phyloP scores from a whole-genome alignment of 352 stramenopile genomes.

The Phytophthora vignae region DNA sequence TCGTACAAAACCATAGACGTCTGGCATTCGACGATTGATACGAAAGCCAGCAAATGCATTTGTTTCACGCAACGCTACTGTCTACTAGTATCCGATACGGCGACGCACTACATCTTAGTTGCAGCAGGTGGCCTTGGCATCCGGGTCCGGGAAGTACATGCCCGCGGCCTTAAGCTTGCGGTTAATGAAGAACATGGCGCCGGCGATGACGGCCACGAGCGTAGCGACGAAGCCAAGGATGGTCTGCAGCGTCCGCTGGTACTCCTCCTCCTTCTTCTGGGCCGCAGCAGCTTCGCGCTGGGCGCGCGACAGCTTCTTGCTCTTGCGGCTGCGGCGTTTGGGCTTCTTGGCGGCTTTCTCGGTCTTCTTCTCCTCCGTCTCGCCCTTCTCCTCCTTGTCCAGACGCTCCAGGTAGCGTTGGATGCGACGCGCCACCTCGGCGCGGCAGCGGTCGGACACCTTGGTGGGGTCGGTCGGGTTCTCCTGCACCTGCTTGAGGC shows the following conservation, averaged over 20 bases:
- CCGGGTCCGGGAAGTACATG: slow-evolving; percentile 80
- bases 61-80: slow-evolving; percentile 27
- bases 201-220: slow-evolving; percentile 60
- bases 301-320: slow-evolving; percentile 65
- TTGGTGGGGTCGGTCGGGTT: slow-evolving; percentile 69
- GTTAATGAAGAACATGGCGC: slow-evolving; percentile 78
- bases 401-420: slow-evolving; percentile 69
- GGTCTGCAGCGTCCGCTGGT: slow-evolving; percentile 71
- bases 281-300: slow-evolving; percentile 61
- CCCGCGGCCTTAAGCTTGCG: slow-evolving; percentile 85
- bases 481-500: slow-evolving; percentile 73
- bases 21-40: slow-evolving; percentile 12
- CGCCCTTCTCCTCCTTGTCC: slow-evolving; percentile 43
- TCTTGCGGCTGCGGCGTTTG: slow-evolving; percentile 75
- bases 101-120: slow-evolving; percentile 31
- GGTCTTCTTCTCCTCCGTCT: slow-evolving; percentile 40
- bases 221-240: slow-evolving; percentile 79
- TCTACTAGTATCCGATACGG: slow-evolving; percentile 1
- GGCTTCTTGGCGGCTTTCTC: slow-evolving; percentile 45
- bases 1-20: slow-evolving; percentile 26
- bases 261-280: slow-evolving; percentile 72
- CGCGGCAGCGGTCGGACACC: slow-evolving; percentile 74
- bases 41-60: slow-evolving; percentile 27
- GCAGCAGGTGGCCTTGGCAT: slow-evolving; percentile 68
- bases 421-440: slow-evolving; percentile 63